Conservation (phyloP, 371 early-diverging fungal species). For the Umbelopsis sp. region DNA sequence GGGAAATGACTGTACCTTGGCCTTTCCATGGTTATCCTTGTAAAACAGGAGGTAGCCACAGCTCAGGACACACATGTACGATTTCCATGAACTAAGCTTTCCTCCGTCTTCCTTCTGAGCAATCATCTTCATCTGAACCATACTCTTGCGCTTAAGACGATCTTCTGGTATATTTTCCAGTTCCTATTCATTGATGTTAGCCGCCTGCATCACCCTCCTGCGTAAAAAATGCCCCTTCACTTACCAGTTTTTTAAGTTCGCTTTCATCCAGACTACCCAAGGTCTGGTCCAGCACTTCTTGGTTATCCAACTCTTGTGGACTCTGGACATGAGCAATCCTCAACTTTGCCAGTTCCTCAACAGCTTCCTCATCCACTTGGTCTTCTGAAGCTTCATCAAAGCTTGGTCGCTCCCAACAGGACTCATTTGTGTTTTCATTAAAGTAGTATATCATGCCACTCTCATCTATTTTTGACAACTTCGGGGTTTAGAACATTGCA, state of each 20-base stretch:
- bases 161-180: slow-evolving; percentile 40
- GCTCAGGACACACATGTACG: slow-evolving; percentile 47
- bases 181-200: slow-evolving; percentile 24
- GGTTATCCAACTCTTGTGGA: slow-evolving; percentile 10
- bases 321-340: slow-evolving; percentile 3
- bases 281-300: slow-evolving; percentile 1
- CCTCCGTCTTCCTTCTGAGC: slow-evolving; percentile 49
- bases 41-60: slow-evolving; percentile 47
- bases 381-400: not conserved
- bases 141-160: slow-evolving; percentile 43
- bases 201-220: not conserved
- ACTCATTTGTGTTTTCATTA: slow-evolving; percentile 51
- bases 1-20: slow-evolving; percentile 29
- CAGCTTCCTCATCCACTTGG: slow-evolving; percentile 11
- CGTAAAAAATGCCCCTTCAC: not conserved
- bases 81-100: slow-evolving; percentile 53
- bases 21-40: slow-evolving; percentile 41
- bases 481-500: not conserved
- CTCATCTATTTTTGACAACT: slow-evolving; percentile 31
- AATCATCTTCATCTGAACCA: slow-evolving; percentile 54
- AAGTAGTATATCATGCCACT: slow-evolving; percentile 56
- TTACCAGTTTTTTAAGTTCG: slow-evolving; percentile 42
- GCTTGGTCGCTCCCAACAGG: slow-evolving; percentile 46
- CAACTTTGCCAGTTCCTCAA: not conserved
- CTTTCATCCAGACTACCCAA: not conserved